Conservation (phyloP, 2,329 filamentous ascomycete species). For the Penicillium sp. region DNA sequence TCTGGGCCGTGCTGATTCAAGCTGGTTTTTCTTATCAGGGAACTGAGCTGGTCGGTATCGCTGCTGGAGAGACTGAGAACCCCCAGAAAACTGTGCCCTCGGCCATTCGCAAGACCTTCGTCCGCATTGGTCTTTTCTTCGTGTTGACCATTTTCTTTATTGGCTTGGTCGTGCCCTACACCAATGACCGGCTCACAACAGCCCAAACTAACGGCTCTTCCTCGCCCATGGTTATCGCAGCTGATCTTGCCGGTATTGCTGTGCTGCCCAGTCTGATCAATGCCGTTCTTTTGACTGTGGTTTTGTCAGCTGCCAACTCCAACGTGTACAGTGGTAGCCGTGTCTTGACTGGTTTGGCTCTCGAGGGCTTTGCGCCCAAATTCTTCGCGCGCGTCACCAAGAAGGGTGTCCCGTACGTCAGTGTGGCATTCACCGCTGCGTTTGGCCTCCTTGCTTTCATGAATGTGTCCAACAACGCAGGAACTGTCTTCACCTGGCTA, state of each 20-base stretch:
- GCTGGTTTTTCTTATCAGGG: conserved; percentile 51
- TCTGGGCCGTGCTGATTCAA: conserved; percentile 51
- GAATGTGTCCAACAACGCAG: conserved; percentile 62
- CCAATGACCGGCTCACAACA: conserved; percentile 51
- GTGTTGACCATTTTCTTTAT: conserved; percentile 58
- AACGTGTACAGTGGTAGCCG: conserved; percentile 55
- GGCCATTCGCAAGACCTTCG: conserved; percentile 73
- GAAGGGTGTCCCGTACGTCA: conserved; percentile 44
- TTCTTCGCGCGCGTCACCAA: conserved; percentile 43
- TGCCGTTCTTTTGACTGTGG: conserved; percentile 40
- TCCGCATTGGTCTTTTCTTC: conserved; percentile 65
- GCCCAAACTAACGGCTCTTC: conserved; percentile 27
- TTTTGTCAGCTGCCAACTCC: conserved; percentile 43
- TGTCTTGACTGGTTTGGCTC: conserved; percentile 65
- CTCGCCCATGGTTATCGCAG: conserved; percentile 44
- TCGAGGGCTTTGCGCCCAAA: conserved; percentile 44
- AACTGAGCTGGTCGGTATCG: conserved; percentile 72
- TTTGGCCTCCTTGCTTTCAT: conserved; percentile 68
- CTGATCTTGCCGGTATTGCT: conserved; percentile 37
- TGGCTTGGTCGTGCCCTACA: conserved; percentile 68
- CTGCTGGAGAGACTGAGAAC: conserved; percentile 71
- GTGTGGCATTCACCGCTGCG: conserved; percentile 44
- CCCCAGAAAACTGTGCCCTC: conserved; percentile 69
- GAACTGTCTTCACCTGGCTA: conserved; percentile 54
- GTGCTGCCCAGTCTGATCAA: conserved; percentile 41